phyloP scores from a whole-genome alignment of 2,329 filamentous ascomycete genomes.

The Fusarium pseudocircinatum region DNA sequence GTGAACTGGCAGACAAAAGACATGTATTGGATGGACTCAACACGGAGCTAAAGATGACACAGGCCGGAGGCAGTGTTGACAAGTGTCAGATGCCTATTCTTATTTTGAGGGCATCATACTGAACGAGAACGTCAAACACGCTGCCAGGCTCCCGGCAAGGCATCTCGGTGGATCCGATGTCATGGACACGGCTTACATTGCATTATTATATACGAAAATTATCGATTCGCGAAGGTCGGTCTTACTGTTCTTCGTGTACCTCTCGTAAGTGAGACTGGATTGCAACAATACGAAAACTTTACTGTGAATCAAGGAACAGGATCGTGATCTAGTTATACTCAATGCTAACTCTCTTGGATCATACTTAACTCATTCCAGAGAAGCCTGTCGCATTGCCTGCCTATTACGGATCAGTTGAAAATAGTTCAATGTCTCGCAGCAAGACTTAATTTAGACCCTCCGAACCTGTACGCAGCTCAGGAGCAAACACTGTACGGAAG shows the following conservation, averaged over 20 bases:
- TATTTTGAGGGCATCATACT: constrained; percentile 17
- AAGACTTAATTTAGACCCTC: neutral
- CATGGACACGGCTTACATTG: neutral
- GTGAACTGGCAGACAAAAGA: neutral
- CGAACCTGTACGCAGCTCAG: constrained; percentile 3
- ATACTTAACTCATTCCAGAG: neutral
- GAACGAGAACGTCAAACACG: neutral
- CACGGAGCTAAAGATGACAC: constrained; percentile 23
- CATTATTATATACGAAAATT: constrained; percentile 17
- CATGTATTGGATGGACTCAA: constrained; percentile 8
- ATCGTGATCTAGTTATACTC: neutral
- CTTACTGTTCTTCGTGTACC: neutral
- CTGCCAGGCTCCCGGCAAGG: constrained; percentile 18
- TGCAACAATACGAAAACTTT: neutral
- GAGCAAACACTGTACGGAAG: constrained; percentile 27
- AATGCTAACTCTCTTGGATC: neutral
- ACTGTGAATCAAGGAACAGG: neutral
- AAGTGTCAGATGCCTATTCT: constrained; percentile 35
- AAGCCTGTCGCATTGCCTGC: constrained; percentile 17
- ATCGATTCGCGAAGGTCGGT: neutral
- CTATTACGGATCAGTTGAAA: constrained; percentile 5
- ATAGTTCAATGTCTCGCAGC: constrained; percentile 9
- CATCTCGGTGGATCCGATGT: constrained; percentile 6
- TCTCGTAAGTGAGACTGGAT: neutral
- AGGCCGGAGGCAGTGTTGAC: constrained; percentile 23